Evolutionary conservation across 257 asterid genomes (phyloP).

Genomic region (Paulownia fortunei): DNA sequence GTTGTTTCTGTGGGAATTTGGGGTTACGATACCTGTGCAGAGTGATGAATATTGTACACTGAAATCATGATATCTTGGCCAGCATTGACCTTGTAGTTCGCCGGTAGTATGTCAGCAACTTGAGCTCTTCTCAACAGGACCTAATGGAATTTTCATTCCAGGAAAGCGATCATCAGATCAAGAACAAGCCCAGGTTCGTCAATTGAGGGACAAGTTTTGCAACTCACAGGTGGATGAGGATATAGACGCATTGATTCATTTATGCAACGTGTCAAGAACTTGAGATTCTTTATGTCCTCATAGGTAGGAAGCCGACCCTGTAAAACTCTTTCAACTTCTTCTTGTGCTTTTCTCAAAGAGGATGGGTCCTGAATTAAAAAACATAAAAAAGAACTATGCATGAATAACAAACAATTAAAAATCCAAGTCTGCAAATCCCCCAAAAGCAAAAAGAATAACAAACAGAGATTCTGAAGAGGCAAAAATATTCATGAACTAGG

Average conservation of each 20-base stretch:
- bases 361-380: slow-evolving; percentile 59
- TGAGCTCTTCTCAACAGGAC: slow-evolving; percentile 89
- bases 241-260: slow-evolving; percentile 90
- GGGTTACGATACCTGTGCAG: slow-evolving; percentile 61
- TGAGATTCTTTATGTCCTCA: slow-evolving; percentile 82
- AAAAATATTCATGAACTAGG: neutral
- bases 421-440: neutral
- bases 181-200: neutral
- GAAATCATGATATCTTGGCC: slow-evolving; percentile 99
- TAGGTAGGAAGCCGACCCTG: slow-evolving; percentile 84
- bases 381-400: slow-evolving; percentile 5
- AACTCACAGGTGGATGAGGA: slow-evolving; percentile 97
- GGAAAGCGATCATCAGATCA: slow-evolving; percentile 25
- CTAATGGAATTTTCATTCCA: slow-evolving; percentile 40
- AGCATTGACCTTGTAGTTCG: slow-evolving; percentile 82
- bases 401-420: slow-evolving; percentile 24
- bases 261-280: slow-evolving; percentile 86
- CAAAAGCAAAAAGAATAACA: neutral
- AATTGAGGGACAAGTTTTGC: slow-evolving; percentile 13
- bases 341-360: slow-evolving; percentile 77
- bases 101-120: slow-evolving; percentile 85
- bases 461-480: neutral
- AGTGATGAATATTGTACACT: slow-evolving; percentile 92
- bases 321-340: slow-evolving; percentile 84
- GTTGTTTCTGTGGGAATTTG: neutral